Evolutionary conservation across 768 basidiomycete species (phyloP).

Genomic region (Rickenella mellea): DNA sequence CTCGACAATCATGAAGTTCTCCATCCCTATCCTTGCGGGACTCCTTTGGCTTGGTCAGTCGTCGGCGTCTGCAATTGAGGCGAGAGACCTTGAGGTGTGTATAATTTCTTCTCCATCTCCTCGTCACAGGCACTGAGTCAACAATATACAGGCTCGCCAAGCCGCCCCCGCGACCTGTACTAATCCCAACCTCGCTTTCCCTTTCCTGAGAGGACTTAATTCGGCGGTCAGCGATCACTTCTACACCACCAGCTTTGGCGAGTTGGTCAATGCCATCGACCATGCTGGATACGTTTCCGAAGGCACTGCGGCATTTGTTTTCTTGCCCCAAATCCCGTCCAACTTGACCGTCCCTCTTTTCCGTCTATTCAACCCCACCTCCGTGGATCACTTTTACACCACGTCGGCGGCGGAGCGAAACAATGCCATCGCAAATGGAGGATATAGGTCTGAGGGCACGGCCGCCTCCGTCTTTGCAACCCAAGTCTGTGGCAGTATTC

Average conservation of each 20-base stretch:
- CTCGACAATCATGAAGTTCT: too few relatives aligned
- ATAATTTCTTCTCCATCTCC: too few relatives aligned
- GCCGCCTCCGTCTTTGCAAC: constrained; percentile 9
- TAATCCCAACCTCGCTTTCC: too few relatives aligned
- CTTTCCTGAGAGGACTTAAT: too few relatives aligned
- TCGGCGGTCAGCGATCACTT: constrained; percentile 8
- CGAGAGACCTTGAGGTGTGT: too few relatives aligned
- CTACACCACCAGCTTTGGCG: constrained; percentile 10
- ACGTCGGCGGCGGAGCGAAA: constrained; percentile 8
- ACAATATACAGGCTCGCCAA: too few relatives aligned
- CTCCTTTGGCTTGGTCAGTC: too few relatives aligned
- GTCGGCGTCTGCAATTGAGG: too few relatives aligned
- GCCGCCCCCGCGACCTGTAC: too few relatives aligned
- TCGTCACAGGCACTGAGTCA: too few relatives aligned
- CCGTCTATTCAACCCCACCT: constrained; percentile 8
- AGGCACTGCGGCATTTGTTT: constrained; percentile 10
- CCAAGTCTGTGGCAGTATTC: constrained; percentile 10
- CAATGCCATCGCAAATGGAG: constrained; percentile 5
- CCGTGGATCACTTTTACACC: constrained; percentile 14
- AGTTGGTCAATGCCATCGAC: constrained; percentile 8
- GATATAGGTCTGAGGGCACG: constrained; percentile 7
- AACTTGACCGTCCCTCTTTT: constrained; percentile 11
- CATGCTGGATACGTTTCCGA: constrained; percentile 5
- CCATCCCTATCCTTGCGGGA: too few relatives aligned
- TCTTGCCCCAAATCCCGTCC: constrained; percentile 10